Conservation (phyloP, 345 rosid species). For the Salix brachista region DNA sequence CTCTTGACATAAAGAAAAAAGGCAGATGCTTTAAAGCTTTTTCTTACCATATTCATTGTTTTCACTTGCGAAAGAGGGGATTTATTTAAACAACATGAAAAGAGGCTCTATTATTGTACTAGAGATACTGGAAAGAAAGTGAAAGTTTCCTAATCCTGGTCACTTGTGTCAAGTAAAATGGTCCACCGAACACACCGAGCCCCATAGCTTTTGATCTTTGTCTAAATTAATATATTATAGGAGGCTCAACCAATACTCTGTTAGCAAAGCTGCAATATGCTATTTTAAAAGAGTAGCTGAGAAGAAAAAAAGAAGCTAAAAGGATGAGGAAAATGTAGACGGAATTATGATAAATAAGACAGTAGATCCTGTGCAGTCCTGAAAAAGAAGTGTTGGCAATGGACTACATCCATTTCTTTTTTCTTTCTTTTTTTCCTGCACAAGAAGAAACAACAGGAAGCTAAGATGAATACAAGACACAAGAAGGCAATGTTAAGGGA, state of each 20-base stretch:
- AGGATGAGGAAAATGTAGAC: neutral
- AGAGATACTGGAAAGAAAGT: neutral
- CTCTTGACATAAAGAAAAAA: slow-evolving; percentile 19
- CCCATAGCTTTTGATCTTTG: slow-evolving; percentile 7
- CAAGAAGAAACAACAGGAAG: slow-evolving; percentile 1
- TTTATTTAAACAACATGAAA: neutral
- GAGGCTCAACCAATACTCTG: neutral
- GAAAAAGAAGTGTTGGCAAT: neutral
- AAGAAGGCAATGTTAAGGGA: neutral
- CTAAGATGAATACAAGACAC: neutral
- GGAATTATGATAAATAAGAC: slow-evolving; percentile 5
- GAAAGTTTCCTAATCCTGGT: slow-evolving; percentile 6
- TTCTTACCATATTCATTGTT: neutral
- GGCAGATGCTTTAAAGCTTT: slow-evolving; percentile 11
- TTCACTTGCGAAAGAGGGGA: neutral
- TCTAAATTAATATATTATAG: slow-evolving; percentile 4
- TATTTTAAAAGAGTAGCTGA: neutral
- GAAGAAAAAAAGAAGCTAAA: neutral
- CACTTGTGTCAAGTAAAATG: slow-evolving; percentile 1
- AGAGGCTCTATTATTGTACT: neutral
- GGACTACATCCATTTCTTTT: neutral
- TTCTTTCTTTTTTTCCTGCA: neutral
- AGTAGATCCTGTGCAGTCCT: neutral
- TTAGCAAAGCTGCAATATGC: slow-evolving; percentile 18
- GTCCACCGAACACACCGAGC: slow-evolving; percentile 14